Base-by-base conservation (phyloP, 2,329 filamentous ascomycete genomes). In the Penicillium digitatum region DNA sequence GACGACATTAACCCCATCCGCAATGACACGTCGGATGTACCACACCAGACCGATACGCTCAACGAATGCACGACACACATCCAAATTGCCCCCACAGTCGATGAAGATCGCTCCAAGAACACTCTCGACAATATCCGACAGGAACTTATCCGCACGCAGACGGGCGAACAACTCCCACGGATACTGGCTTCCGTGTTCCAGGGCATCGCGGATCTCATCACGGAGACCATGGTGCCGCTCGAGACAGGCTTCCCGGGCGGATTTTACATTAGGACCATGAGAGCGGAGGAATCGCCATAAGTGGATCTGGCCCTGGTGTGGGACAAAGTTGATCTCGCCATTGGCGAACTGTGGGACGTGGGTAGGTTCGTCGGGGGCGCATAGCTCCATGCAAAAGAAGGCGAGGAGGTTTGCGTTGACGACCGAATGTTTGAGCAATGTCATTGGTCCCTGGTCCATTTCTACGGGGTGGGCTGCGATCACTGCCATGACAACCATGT, bases 51-150 rank as follows among this genome's bases (percentile, higher is more conserved):
- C 90, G 3, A 90, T 74, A 0, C 76, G 74, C 42, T 82, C 78
- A 0, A 90, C 69, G 35, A 96, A 79, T 0, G 50, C 66, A 47
- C 80, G 76, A 64, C 90, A 95, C 0, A 69, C 70, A 0, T 75
- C 75, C 14, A 90, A 67, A 1, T 81, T 79, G 0, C 87, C 88
- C 0, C 80, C 62, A 0, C 80, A 88, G 69, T 97, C 94, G 20
- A 96, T 77, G 78, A 88, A 96, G 0, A 96, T 80, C 0, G 91
- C 92, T 0, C 89, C 93, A 0, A 97, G 72, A 0, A 95, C 69
- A 31, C 84, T 83, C 74, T 97, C 93, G 10, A 96, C 78, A 8
- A 96, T 74, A 69, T 96, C 92, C 0, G 88, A 93, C 72, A 88
- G 87, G 71, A 89, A 88, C 67, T 96, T 96, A 16, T 83, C 83